Evolutionary conservation across 2,329 filamentous ascomycete genomes (phyloP).

Genomic region (Tolypocladium capitatum): DNA sequence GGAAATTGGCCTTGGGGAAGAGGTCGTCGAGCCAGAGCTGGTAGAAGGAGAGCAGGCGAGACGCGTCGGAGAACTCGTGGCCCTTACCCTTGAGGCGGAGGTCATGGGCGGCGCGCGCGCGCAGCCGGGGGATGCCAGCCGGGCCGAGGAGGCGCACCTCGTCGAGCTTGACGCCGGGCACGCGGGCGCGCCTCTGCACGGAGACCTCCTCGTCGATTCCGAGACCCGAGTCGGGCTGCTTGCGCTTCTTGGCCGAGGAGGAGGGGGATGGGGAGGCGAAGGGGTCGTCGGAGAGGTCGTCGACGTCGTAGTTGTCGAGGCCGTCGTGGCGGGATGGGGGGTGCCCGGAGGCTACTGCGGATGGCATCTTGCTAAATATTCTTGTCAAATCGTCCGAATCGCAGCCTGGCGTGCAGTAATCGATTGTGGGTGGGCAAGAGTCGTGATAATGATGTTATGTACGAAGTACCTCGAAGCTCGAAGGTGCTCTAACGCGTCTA

Average conservation of each 20-base stretch:
- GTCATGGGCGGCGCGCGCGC: constrained; percentile 49
- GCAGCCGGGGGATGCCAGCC: constrained; percentile 71
- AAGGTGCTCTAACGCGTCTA: constrained; percentile 3
- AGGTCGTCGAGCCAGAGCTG: constrained; percentile 95
- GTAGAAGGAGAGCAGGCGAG: constrained; percentile 74
- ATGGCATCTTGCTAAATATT: constrained; percentile 8
- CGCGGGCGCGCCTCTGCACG: constrained; percentile 59
- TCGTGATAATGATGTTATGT: not conserved
- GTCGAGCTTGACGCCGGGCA: constrained; percentile 73
- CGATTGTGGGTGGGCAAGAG: not conserved
- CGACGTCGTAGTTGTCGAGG: constrained; percentile 65
- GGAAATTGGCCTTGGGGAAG: constrained; percentile 87
- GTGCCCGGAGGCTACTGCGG: constrained; percentile 8
- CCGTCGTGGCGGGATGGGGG: constrained; percentile 34
- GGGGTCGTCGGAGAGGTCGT: constrained; percentile 33
- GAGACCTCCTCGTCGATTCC: constrained; percentile 82
- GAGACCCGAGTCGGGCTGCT: constrained; percentile 38
- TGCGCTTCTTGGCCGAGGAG: constrained; percentile 31
- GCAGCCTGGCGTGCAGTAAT: not conserved
- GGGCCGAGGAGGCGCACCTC: constrained; percentile 68
- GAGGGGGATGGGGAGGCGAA: constrained; percentile 30
- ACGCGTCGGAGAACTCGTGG: constrained; percentile 85
- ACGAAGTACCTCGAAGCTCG: not conserved
- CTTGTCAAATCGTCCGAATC: not conserved
- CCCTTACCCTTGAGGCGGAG: constrained; percentile 85